Evolutionary conservation across 306 rosid genomes (phyloP).

Genomic region (Pueraria montana): DNA sequence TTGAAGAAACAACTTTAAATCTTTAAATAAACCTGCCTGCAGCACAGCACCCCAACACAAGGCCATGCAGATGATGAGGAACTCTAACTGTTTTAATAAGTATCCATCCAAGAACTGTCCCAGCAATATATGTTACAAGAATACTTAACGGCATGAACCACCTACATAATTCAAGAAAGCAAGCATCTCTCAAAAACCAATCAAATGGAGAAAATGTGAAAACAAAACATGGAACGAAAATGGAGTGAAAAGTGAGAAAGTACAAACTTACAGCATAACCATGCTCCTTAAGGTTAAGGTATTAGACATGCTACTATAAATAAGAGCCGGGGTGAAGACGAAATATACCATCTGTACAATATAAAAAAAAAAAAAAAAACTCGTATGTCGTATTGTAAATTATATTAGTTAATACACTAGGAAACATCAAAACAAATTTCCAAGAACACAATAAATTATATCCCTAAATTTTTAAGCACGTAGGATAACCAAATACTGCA

Average conservation of each 20-base stretch:
- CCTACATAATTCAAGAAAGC: slow-evolving; percentile 33
- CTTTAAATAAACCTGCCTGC: slow-evolving; percentile 49
- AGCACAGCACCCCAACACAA: slow-evolving; percentile 57
- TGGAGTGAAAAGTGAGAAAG: not conserved
- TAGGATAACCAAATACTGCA: not conserved
- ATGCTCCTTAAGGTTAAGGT: slow-evolving; percentile 44
- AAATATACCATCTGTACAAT: slow-evolving; percentile 52
- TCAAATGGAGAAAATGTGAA: slow-evolving; percentile 5
- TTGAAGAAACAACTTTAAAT: not conserved
- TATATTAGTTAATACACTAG: too few species aligned
- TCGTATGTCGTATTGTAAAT: not conserved
- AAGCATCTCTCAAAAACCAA: not conserved
- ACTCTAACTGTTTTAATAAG: slow-evolving; percentile 46
- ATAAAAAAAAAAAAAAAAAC: not conserved
- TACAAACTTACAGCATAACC: slow-evolving; percentile 47
- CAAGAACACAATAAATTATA: too few species aligned
- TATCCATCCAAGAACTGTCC: slow-evolving; percentile 55
- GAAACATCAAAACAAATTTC: too few species aligned
- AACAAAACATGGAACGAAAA: not conserved
- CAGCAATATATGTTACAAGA: slow-evolving; percentile 47
- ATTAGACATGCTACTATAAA: slow-evolving; percentile 47
- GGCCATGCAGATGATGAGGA: slow-evolving; percentile 52
- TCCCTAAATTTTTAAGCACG: not conserved
- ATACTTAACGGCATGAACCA: slow-evolving; percentile 62
- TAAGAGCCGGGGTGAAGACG: slow-evolving; percentile 53